Evolutionary conservation across 2,329 filamentous ascomycete genomes (phyloP).

Genomic region (Tolypocladium ovalisporum): DNA sequence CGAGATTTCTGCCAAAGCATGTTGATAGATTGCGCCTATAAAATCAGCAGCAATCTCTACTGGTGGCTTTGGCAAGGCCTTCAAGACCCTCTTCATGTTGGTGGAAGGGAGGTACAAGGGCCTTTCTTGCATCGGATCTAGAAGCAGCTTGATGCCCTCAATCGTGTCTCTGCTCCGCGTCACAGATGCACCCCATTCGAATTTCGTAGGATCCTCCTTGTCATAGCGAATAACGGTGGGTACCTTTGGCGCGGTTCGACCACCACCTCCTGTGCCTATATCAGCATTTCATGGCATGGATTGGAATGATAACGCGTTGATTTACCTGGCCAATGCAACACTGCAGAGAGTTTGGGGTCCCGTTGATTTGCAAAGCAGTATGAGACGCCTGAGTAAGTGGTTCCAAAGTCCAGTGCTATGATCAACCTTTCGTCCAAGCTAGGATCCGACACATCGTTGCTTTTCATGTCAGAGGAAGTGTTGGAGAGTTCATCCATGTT

Average conservation of each 20-base stretch:
- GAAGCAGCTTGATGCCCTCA: not conserved
- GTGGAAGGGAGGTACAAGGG: not conserved
- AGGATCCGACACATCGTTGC: not conserved
- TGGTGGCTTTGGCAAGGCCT: not conserved
- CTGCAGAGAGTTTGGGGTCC: not conserved
- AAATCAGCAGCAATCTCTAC: not conserved
- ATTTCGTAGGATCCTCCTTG: not conserved
- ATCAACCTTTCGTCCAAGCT: not conserved
- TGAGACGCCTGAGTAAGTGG: not conserved
- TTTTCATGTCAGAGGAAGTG: not conserved
- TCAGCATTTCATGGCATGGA: not conserved
- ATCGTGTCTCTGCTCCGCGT: not conserved
- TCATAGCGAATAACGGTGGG: not conserved
- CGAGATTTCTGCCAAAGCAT: not conserved
- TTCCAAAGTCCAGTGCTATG: not conserved
- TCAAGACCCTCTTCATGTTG: not conserved
- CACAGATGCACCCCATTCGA: not conserved
- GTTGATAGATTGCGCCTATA: not conserved
- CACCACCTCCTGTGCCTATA: not conserved
- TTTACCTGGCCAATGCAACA: not conserved
- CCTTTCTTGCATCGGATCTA: not conserved
- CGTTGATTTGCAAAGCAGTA: not conserved
- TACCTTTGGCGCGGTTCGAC: not conserved
- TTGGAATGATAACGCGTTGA: not conserved
- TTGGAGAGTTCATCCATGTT: not conserved